Conservation (phyloP, 1,139 yeast genomes). For the Blastobotrys malaysiensis region DNA sequence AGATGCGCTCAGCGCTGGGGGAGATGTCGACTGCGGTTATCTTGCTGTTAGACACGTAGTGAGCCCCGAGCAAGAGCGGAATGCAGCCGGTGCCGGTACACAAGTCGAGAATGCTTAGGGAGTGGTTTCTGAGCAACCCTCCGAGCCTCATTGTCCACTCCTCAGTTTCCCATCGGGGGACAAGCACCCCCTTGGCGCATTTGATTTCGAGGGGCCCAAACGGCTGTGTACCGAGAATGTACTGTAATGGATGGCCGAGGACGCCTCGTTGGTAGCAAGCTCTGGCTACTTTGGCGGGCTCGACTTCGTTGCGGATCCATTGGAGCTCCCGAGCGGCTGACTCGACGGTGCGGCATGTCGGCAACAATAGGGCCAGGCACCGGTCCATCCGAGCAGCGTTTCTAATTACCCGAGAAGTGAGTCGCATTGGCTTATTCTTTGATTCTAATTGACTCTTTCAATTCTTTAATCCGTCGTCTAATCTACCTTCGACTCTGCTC, state of each 20-base stretch:
- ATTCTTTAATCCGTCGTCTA: no score
- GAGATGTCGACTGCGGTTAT: constrained; percentile 61
- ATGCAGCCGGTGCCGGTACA: constrained; percentile 94
- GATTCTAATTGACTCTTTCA: no score
- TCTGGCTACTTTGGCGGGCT: constrained; percentile 3
- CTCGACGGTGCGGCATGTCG: constrained; percentile 20
- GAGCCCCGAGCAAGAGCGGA: constrained; percentile 43
- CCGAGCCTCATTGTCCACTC: constrained; percentile 65
- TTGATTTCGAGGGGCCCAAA: constrained; percentile 62
- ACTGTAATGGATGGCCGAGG: constrained; percentile 63
- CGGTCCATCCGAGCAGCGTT: constrained; percentile 12
- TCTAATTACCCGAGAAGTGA: not conserved
- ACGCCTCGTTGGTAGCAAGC: constrained; percentile 31
- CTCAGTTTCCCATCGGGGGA: constrained; percentile 95
- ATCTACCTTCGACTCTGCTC: no score
- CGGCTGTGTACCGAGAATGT: constrained; percentile 80
- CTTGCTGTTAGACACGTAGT: constrained; percentile 15
- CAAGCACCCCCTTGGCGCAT: constrained; percentile 64
- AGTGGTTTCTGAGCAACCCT: constrained; percentile 11
- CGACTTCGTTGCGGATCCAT: constrained; percentile 48
- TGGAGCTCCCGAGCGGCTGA: constrained; percentile 42
- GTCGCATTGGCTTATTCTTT: constrained; percentile 3
- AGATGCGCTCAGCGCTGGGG: constrained; percentile 45
- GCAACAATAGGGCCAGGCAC: constrained; percentile 22
- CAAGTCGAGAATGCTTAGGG: constrained; percentile 50